phyloP scores from a whole-genome alignment of 148 eudicot species.

The Polygonum maritimum region DNA sequence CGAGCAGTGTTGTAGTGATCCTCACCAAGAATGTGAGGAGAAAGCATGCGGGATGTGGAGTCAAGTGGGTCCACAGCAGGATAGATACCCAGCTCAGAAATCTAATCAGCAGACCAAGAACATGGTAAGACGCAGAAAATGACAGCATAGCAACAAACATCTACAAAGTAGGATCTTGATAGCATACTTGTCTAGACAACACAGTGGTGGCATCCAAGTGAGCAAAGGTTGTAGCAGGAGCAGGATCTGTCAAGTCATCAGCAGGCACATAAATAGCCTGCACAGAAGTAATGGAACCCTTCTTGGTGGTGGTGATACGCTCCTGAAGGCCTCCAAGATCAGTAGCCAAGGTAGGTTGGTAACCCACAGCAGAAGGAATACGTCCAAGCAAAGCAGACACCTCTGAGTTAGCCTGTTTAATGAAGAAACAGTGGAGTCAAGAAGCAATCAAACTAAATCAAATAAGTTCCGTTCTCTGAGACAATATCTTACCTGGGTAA shows the following conservation, averaged over 20 bases:
- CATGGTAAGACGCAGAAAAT: no score
- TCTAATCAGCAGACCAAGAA: no score
- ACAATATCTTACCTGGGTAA: not conserved
- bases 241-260: constrained; percentile 16
- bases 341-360: not conserved
- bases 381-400: constrained; percentile 7
- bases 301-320: constrained; percentile 16
- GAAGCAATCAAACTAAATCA: not conserved
- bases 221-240: constrained; percentile 14
- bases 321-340: constrained; percentile 7
- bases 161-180: not conserved
- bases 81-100: not conserved
- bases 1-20: constrained; percentile 95
- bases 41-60: constrained; percentile 96
- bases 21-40: constrained; percentile 92
- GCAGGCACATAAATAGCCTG: constrained; percentile 22
- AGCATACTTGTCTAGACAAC: not conserved
- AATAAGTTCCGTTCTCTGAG: not conserved
- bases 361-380: not conserved
- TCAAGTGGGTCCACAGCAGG: constrained; percentile 97
- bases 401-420: constrained; percentile 2
- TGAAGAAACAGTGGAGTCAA: not conserved
- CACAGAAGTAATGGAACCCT: constrained; percentile 24
- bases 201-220: constrained; percentile 2
- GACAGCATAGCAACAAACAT: not conserved